Evolutionary conservation across 169 alveolate species (phyloP).

Genomic region (Eimeria tenella): DNA sequence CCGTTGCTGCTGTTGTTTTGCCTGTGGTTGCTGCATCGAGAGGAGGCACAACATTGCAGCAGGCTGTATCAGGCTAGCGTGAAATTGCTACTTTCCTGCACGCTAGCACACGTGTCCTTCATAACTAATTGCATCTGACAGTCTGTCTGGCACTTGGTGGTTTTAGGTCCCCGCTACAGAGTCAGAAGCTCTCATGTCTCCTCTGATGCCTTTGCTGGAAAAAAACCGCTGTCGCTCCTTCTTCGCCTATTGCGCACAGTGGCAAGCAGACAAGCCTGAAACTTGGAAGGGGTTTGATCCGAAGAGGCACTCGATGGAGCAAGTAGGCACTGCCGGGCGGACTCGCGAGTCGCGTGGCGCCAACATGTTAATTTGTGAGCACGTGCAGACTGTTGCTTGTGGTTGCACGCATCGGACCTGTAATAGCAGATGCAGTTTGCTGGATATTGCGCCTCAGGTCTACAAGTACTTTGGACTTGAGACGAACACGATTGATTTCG

Average conservation of each 20-base stretch:
- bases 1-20: neutral
- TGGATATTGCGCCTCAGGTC: conserved; percentile 85
- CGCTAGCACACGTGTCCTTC: too few relatives aligned
- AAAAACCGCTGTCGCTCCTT: conserved; percentile 97
- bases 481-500: conserved; percentile 97
- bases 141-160: neutral
- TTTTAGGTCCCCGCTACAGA: conserved; percentile 97
- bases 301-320: conserved; percentile 89
- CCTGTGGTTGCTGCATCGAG: neutral
- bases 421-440: neutral
- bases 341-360: neutral
- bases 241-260: conserved; percentile 89
- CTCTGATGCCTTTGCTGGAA: conserved; percentile 97
- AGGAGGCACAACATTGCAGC: neutral
- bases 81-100: neutral
- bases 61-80: neutral
- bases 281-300: conserved; percentile 95
- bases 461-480: conserved; percentile 94
- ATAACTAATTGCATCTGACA: too few relatives aligned
- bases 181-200: conserved; percentile 97
- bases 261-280: conserved; percentile 90
- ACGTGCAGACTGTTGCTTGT: neutral
- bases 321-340: neutral
- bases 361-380: neutral
- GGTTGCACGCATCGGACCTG: neutral